Evolutionary conservation across 1,139 yeast genomes (phyloP), one percentile per base, ranked within the genome.

Genomic region (Zygosaccharomyces sapae): DNA sequence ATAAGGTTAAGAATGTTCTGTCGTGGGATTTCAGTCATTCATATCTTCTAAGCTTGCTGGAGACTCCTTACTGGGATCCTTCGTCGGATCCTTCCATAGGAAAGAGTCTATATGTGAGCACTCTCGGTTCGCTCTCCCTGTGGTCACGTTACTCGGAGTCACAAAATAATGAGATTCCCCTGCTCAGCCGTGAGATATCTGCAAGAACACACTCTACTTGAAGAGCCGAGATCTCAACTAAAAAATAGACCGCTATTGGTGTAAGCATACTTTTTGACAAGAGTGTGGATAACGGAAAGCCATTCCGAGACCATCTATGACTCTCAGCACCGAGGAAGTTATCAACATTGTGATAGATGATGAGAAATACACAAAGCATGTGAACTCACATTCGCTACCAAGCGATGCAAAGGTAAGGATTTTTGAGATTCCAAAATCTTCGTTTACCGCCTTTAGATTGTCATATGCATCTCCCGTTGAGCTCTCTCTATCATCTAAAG

Each of bases 391-490:
- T 24, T 44, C 41, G 16, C 20, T 41, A 25, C 13, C 33, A 33
- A 19, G 41, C 5, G 20, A 31, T 20, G 42, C 19, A 6, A 42
- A 38, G 7, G 25, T 47, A 12, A 51, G 38, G 5, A 18, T 45
- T 24, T 13, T 51, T 12, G 43, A 29, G 19, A 54, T 72, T 3
- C 76, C 76, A 2, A 55, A 54, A 19, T 54, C 61, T 18, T 80
- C 88, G 3, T 83, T 78, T 65, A 82, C 90, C 0, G 87, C 89
- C 0, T 75, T 76, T 51, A 70, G 88, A 48, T 69, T 88, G 36
- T 69, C 75, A 34, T 80, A 81, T 59, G 72, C 80, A 10, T 68
- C 74, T 1, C 74, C 86, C 0, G 53, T 64, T 5, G 76, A 77
- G 41, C 63, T 86, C 5, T 72, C 81, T 35, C 68, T 70, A 19